Evolutionary conservation across 352 stramenopile genomes (phyloP).

Genomic region (Phytopythium helicoides): DNA sequence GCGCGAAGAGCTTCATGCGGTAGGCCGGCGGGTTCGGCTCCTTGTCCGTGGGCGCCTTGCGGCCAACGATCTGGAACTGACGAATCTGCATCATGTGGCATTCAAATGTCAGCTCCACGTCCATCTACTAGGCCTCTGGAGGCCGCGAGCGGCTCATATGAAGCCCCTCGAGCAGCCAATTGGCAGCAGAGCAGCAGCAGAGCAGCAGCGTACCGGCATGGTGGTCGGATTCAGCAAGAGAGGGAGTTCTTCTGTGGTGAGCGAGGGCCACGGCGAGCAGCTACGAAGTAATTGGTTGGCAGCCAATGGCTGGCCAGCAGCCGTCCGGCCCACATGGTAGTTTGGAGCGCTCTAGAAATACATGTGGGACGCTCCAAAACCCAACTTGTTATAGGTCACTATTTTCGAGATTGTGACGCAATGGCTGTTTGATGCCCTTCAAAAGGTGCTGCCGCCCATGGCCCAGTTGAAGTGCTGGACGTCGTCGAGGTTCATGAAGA

Average conservation of each 20-base stretch:
- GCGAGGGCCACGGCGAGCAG: neutral
- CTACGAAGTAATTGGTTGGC: slow-evolving; percentile 1
- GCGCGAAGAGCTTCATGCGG: slow-evolving; percentile 98
- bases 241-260: slow-evolving; percentile 10
- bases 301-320: slow-evolving; percentile 1
- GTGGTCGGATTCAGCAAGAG: slow-evolving; percentile 9
- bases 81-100: slow-evolving; percentile 75
- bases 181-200: neutral
- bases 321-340: too few species aligned
- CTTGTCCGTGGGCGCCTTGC: slow-evolving; percentile 97
- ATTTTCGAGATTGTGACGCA: too few species aligned
- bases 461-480: slow-evolving; percentile 31
- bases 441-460: slow-evolving; percentile 8
- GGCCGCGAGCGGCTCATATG: too few species aligned
- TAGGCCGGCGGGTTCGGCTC: slow-evolving; percentile 98
- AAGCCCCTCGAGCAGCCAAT: too few species aligned
- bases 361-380: too few species aligned
- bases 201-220: slow-evolving; percentile 4
- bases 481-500: slow-evolving; percentile 43
- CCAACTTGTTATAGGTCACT: too few species aligned
- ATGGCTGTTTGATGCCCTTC: too few species aligned
- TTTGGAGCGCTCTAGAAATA: too few species aligned
- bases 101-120: neutral
- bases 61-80: slow-evolving; percentile 99
- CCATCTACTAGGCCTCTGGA: too few species aligned